phyloP scores from a whole-genome alignment of 306 rosid genomes.

The Prunus davidiana region DNA sequence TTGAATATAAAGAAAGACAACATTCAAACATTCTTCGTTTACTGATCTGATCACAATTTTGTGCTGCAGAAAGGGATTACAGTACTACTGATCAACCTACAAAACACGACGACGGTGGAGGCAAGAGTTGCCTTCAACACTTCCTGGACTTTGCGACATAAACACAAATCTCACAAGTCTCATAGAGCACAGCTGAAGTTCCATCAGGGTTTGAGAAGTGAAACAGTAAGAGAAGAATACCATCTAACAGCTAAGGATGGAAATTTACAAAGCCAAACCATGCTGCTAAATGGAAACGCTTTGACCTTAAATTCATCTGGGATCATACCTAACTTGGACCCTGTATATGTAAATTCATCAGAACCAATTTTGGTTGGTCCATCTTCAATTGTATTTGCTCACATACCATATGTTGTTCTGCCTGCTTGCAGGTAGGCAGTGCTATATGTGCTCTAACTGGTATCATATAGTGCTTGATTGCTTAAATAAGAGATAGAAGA shows the following conservation, averaged over 20 bases:
- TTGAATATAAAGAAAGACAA: not conserved
- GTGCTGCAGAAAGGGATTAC: slow-evolving; percentile 74
- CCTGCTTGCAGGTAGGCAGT: slow-evolving; percentile 56
- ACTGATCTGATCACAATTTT: slow-evolving; percentile 21
- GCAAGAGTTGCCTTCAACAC: slow-evolving; percentile 29
- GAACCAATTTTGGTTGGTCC: slow-evolving; percentile 67
- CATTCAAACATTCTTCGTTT: not conserved
- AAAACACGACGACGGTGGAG: slow-evolving; percentile 42
- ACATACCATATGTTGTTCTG: slow-evolving; percentile 55
- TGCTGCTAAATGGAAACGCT: slow-evolving; percentile 72
- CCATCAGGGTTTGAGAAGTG: slow-evolving; percentile 18
- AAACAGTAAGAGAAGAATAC: slow-evolving; percentile 62
- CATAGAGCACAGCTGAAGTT: slow-evolving; percentile 20
- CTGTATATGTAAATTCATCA: slow-evolving; percentile 52
- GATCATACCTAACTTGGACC: slow-evolving; percentile 63
- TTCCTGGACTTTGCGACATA: slow-evolving; percentile 25
- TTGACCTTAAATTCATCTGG: slow-evolving; percentile 60
- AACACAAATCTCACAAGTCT: slow-evolving; percentile 25
- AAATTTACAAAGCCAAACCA: slow-evolving; percentile 70
- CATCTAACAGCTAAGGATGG: slow-evolving; percentile 66
- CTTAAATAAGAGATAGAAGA: slow-evolving; percentile 24
- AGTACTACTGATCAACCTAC: slow-evolving; percentile 69
- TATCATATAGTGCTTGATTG: slow-evolving; percentile 26
- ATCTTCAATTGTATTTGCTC: slow-evolving; percentile 77
- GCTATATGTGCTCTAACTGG: slow-evolving; percentile 38